phyloP scores from a whole-genome alignment of 176 grass and related monocot genomes.

The Raddia distichophylla region DNA sequence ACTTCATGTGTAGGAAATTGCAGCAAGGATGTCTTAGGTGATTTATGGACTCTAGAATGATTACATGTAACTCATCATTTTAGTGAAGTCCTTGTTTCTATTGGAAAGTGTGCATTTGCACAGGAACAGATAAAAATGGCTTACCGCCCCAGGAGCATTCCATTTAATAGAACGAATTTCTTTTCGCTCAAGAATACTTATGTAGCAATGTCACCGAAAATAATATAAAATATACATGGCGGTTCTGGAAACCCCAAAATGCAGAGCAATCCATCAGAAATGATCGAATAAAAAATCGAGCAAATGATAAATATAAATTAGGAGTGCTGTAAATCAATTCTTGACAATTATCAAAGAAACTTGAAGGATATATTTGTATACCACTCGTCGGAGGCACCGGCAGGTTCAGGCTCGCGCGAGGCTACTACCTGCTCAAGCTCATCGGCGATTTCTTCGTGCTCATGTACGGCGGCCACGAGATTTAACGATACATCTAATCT shows the following conservation, averaged over 20 bases:
- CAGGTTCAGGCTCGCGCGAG: constrained; percentile 32
- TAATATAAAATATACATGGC: not conserved
- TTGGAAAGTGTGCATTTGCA: not conserved
- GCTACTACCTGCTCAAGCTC: constrained; percentile 24
- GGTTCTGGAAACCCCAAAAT: constrained; percentile 1
- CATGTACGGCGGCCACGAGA: not conserved
- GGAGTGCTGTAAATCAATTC: not conserved
- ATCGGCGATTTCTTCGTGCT: constrained; percentile 11
- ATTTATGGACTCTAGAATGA: no score
- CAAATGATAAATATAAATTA: not conserved
- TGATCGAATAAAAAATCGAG: not conserved
- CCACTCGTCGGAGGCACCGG: constrained; percentile 38
- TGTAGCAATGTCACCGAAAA: constrained; percentile 50
- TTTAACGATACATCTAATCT: no score
- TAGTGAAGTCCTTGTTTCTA: no score
- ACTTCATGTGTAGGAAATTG: no score
- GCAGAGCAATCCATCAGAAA: not conserved
- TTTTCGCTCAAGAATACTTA: constrained; percentile 80
- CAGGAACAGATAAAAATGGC: not conserved
- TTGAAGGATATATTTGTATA: constrained; percentile 73
- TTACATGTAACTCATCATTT: no score
- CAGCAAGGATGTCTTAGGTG: no score
- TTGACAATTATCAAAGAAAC: not conserved
- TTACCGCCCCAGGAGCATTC: constrained; percentile 66
- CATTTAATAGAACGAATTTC: constrained; percentile 67